phyloP scores from a whole-genome alignment of 2,329 filamentous ascomycete genomes.

The Massarina eburnea region DNA sequence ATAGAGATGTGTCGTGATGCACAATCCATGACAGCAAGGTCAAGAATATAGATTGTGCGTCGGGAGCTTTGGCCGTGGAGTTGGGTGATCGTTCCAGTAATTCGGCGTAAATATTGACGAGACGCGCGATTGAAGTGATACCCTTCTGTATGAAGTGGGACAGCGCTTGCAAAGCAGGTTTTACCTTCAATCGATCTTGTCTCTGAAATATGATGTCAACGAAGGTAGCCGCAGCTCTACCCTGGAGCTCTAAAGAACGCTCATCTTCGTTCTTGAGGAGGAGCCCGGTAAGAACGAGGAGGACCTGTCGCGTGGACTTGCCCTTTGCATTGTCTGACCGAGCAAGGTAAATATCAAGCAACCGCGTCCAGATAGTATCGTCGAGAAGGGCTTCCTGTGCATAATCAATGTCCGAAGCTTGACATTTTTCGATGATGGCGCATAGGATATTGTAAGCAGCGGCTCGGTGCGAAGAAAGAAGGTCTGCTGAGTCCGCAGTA shows the following conservation, averaged over 20 bases:
- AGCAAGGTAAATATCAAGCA: slow-evolving; percentile 46
- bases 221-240: slow-evolving; percentile 44
- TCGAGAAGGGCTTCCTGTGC: slow-evolving; percentile 36
- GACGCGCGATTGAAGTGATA: slow-evolving; percentile 48
- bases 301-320: slow-evolving; percentile 51
- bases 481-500: slow-evolving; percentile 35
- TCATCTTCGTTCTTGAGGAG: slow-evolving; percentile 31
- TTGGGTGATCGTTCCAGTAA: slow-evolving; percentile 10
- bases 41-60: slow-evolving; percentile 23
- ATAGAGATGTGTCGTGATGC: slow-evolving; percentile 44
- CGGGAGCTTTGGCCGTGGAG: slow-evolving; percentile 1
- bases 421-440: slow-evolving; percentile 46
- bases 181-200: slow-evolving; percentile 65
- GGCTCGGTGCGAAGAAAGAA: slow-evolving; percentile 44
- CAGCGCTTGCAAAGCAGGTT: slow-evolving; percentile 68
- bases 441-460: slow-evolving; percentile 52
- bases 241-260: slow-evolving; percentile 26
- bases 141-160: slow-evolving; percentile 66
- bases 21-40: slow-evolving; percentile 41
- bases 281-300: slow-evolving; percentile 43
- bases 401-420: slow-evolving; percentile 29
- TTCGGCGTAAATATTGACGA: slow-evolving; percentile 44
- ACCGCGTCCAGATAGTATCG: slow-evolving; percentile 41
- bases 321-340: slow-evolving; percentile 48
- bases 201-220: slow-evolving; percentile 62